These are phyloP conservation scores for Penicillium antarcticum DNA, from an alignment of 495 filamentous ascomycete species.

Conservation along the genomic window DNA sequence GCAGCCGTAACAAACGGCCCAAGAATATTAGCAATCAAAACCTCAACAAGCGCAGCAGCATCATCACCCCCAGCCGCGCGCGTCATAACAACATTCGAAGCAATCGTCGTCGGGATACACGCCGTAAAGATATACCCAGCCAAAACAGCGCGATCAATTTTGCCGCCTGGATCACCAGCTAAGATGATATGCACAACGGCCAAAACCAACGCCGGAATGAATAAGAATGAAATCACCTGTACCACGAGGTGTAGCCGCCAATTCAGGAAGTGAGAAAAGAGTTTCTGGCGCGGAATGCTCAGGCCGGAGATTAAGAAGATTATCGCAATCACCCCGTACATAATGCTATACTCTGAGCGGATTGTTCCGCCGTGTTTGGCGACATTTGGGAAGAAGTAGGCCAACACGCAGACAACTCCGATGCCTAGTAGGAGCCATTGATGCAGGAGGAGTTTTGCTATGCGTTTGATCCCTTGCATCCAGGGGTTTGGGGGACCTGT, in stretches of 20 bases:
- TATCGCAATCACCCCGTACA: constrained; percentile 51
- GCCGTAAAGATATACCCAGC: constrained; percentile 52
- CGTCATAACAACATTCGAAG: constrained; percentile 58
- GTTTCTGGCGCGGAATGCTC: constrained; percentile 50
- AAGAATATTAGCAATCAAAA: constrained; percentile 52
- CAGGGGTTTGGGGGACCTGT: not conserved
- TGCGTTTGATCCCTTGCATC: constrained; percentile 13
- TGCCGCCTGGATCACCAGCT: constrained; percentile 36
- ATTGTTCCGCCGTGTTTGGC: constrained; percentile 52
- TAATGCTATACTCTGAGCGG: constrained; percentile 49
- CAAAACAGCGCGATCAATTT: constrained; percentile 48
- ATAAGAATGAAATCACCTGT: constrained; percentile 49
- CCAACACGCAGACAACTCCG: constrained; percentile 46
- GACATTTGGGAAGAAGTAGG: constrained; percentile 52
- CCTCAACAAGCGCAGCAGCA: constrained; percentile 52
- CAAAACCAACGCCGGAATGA: constrained; percentile 45
- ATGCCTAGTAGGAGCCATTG: constrained; percentile 59
- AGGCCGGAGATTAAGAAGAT: constrained; percentile 55
- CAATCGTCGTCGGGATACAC: constrained; percentile 58
- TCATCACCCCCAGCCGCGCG: constrained; percentile 52
- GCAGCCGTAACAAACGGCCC: constrained; percentile 51
- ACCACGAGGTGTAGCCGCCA: constrained; percentile 52
- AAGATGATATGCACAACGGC: constrained; percentile 47
- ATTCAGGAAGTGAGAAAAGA: constrained; percentile 45
- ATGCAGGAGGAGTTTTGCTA: constrained; percentile 38